Conservation (phyloP, 495 filamentous ascomycete genomes). For the Trichoderma reesei region DNA sequence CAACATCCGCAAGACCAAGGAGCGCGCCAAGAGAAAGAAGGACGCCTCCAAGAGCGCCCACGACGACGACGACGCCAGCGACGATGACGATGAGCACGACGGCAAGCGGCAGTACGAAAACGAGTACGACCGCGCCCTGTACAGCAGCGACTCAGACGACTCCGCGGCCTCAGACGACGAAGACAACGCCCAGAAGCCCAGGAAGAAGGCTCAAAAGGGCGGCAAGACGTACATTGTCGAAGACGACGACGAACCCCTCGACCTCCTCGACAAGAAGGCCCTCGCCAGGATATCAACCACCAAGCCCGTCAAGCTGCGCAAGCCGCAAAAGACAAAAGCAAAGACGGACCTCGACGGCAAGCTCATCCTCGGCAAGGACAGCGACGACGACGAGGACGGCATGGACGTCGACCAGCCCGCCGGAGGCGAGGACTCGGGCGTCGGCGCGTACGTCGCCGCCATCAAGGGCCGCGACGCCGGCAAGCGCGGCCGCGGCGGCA, state of each 20-base stretch:
- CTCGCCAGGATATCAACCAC: slow-evolving; percentile 89
- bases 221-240: slow-evolving; percentile 79
- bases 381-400: slow-evolving; percentile 44
- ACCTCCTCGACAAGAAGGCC: slow-evolving; percentile 79
- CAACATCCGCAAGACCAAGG: slow-evolving; percentile 89
- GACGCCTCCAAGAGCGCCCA: slow-evolving; percentile 45
- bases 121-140: slow-evolving; percentile 91
- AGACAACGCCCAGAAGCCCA: slow-evolving; percentile 37
- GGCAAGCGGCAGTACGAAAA: slow-evolving; percentile 59
- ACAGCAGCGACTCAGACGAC: slow-evolving; percentile 65
- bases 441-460: slow-evolving; percentile 88
- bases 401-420: slow-evolving; percentile 42
- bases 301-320: slow-evolving; percentile 56
- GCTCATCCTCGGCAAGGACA: slow-evolving; percentile 60
- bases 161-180: slow-evolving; percentile 51
- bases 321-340: slow-evolving; percentile 49
- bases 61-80: slow-evolving; percentile 42
- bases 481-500: slow-evolving; percentile 69
- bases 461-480: slow-evolving; percentile 76
- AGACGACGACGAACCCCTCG: slow-evolving; percentile 84
- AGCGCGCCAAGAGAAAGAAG: slow-evolving; percentile 78
- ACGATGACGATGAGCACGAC: slow-evolving; percentile 32
- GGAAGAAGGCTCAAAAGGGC: slow-evolving; percentile 48
- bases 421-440: slow-evolving; percentile 45
- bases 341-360: slow-evolving; percentile 81